A percentile compares a stretch with the other conserved stretches of the same genome.
These are phyloP conservation scores for Cetradonia linearis DNA, from an alignment of 495 filamentous ascomycete species.

Conservation along the genomic window DNA sequence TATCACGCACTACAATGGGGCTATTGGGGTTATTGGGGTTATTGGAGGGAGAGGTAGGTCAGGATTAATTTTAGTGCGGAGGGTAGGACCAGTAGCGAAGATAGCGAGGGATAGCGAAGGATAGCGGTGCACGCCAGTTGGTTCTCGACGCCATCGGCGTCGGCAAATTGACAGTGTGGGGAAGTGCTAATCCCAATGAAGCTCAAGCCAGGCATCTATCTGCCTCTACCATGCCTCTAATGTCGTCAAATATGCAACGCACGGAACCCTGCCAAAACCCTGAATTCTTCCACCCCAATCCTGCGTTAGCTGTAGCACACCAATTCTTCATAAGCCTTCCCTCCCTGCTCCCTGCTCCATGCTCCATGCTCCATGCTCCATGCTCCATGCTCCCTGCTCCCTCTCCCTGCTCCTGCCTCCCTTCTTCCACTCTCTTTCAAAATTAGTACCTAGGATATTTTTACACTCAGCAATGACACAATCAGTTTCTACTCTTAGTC, in stretches of 20 bases:
- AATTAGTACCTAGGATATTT: background rate
- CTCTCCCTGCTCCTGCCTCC: background rate
- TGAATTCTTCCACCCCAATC: background rate
- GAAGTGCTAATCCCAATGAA: background rate
- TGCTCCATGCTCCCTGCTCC: background rate
- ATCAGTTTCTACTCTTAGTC: background rate
- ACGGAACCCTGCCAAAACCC: background rate
- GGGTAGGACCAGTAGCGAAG: constrained; percentile 1
- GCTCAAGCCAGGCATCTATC: too few species aligned
- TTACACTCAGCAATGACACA: constrained; percentile 1
- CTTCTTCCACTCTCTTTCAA: background rate
- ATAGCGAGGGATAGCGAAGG: background rate
- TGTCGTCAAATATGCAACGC: background rate
- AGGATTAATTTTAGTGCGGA: background rate
- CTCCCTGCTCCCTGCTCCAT: background rate
- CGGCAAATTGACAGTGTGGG: constrained; percentile 9
- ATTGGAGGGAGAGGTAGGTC: constrained; percentile 9
- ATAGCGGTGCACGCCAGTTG: background rate
- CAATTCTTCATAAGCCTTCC: background rate
- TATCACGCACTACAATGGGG: constrained; percentile 13
- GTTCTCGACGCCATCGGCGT: background rate
- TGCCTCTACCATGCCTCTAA: too few species aligned
- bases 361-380: background rate
- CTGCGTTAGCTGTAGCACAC: background rate
- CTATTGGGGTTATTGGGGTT: constrained; percentile 6